phyloP scores from a whole-genome alignment of 1,139 yeast species.

The Candida sp. region DNA sequence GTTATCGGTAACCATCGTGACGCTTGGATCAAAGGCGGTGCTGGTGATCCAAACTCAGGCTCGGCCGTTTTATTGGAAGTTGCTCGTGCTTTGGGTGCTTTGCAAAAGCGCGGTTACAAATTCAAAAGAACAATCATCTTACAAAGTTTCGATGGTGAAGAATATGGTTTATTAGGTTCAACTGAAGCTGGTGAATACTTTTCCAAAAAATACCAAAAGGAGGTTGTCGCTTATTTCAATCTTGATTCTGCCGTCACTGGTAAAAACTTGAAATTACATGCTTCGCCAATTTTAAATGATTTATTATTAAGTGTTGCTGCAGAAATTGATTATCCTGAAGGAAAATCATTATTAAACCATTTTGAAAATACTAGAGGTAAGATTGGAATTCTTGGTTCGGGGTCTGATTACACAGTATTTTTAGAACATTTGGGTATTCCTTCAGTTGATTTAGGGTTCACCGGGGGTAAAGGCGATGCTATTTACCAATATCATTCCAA shows the following conservation, averaged over 20 bases:
- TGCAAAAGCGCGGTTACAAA: conserved; percentile 39
- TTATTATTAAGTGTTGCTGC: conserved; percentile 30
- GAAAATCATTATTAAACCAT: conserved; percentile 54
- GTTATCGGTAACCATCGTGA: conserved; percentile 48
- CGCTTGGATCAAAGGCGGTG: conserved; percentile 56
- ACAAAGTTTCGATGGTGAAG: conserved; percentile 47
- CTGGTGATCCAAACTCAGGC: conserved; percentile 49
- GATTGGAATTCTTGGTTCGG: conserved; percentile 39
- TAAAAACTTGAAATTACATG: conserved; percentile 24
- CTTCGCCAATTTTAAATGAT: conserved; percentile 38
- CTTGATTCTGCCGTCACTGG: conserved; percentile 41
- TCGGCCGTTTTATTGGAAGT: conserved; percentile 40
- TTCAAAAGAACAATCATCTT: conserved; percentile 40
- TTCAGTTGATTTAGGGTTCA: conserved; percentile 37
- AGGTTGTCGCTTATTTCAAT: conserved; percentile 44
- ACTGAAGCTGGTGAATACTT: conserved; percentile 46
- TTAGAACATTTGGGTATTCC: conserved; percentile 48
- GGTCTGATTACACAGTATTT: conserved; percentile 46
- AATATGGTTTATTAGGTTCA: conserved; percentile 45
- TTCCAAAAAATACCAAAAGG: conserved; percentile 29
- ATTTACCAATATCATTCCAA: conserved; percentile 57
- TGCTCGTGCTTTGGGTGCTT: conserved; percentile 44
- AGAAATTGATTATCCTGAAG: conserved; percentile 45
- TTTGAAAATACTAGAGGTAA: conserved; percentile 40
- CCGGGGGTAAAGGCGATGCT: conserved; percentile 30